Conservation (phyloP, 179 eudicot species). For the Silene noctiflora region DNA sequence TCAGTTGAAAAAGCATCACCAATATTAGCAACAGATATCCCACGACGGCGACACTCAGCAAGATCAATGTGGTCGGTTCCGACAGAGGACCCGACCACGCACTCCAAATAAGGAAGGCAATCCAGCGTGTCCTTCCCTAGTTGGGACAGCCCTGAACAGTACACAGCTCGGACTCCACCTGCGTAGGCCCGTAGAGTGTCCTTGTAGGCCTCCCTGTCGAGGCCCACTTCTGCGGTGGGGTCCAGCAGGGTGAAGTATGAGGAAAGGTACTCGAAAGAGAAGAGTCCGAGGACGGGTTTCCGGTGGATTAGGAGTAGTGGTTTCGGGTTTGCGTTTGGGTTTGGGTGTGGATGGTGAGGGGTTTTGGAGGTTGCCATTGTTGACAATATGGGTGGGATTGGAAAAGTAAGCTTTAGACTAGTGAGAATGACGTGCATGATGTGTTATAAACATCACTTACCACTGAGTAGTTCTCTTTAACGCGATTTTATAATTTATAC, state of each 20-base stretch:
- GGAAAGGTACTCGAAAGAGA: constrained; percentile 28
- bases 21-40: constrained; percentile 46
- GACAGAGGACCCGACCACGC: constrained; percentile 40
- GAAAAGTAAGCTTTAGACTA: no score
- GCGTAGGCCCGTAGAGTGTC: constrained; percentile 1
- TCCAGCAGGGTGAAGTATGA: constrained; percentile 39
- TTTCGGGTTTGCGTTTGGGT: constrained; percentile 11
- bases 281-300: constrained; percentile 23
- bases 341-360: neutral
- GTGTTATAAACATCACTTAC: no score
- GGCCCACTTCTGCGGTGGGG: constrained; percentile 23
- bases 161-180: constrained; percentile 29
- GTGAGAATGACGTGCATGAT: no score
- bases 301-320: constrained; percentile 45
- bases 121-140: constrained; percentile 37
- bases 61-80: constrained; percentile 70
- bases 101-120: constrained; percentile 46
- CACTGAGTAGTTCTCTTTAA: no score
- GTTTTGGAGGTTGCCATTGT: neutral
- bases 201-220: constrained; percentile 18
- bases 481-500: no score
- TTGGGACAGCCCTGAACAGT: constrained; percentile 44
- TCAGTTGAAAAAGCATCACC: constrained; percentile 65
- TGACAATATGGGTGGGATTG: no score
- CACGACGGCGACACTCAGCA: constrained; percentile 61